These are phyloP conservation scores for Aspergillus sp. DNA, from an alignment of 2,329 filamentous ascomycete species.

Conservation along the genomic window DNA sequence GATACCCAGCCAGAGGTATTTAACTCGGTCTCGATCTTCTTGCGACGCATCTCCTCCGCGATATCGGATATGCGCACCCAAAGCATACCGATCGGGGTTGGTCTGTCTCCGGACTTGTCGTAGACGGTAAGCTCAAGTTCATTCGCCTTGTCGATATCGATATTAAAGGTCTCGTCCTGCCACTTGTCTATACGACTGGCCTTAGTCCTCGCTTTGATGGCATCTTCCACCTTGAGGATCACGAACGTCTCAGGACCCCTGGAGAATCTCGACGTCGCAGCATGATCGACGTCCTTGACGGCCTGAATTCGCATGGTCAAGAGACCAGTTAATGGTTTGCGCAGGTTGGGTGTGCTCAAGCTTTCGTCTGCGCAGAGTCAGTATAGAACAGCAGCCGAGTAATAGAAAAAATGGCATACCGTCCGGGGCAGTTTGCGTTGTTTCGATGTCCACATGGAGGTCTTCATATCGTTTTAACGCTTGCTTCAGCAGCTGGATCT, in stretches of 20 bases:
- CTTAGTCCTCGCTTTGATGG: constrained; percentile 78
- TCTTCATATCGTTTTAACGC: constrained; percentile 95
- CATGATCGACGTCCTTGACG: constrained; percentile 91
- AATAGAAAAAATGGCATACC: constrained; percentile 46
- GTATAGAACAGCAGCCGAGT: constrained; percentile 6
- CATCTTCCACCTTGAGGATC: constrained; percentile 92
- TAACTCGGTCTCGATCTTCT: constrained; percentile 93
- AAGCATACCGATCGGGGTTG: constrained; percentile 84
- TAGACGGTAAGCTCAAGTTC: constrained; percentile 97
- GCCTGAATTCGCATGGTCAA: constrained; percentile 77
- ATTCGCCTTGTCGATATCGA: constrained; percentile 96
- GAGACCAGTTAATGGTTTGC: constrained; percentile 90
- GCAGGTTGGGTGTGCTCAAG: constrained; percentile 85
- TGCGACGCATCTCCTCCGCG: constrained; percentile 91
- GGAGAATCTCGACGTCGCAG: constrained; percentile 70
- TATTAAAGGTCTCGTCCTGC: constrained; percentile 82
- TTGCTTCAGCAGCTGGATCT: constrained; percentile 91
- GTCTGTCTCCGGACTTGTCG: constrained; percentile 84
- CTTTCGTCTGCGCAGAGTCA: constrained; percentile 65
- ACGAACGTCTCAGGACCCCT: constrained; percentile 91
- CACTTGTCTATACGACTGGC: constrained; percentile 79
- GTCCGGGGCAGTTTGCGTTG: constrained; percentile 64
- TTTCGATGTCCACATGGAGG: constrained; percentile 86
- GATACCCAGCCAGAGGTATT: constrained; percentile 95
- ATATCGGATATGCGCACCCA: constrained; percentile 98